Base-by-base conservation (phyloP, 1,284 basidiomycete genomes). In the Melampsora americana region DNA sequence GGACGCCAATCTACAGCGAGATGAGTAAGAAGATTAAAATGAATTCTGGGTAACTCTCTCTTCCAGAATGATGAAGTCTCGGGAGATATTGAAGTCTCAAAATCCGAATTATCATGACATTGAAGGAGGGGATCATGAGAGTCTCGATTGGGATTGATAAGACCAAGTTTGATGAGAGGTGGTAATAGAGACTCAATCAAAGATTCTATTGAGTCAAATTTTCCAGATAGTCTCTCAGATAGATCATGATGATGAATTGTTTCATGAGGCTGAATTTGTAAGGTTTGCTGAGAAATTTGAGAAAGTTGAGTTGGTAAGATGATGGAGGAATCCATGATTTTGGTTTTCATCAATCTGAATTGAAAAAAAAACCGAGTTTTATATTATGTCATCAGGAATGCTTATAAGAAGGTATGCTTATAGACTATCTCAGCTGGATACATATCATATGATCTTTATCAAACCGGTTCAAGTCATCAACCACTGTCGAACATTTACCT, bases 31-130 rank as follows among this genome's bases (percentile, higher is more conserved):
- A 64, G 61, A 35, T 35, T 35, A 32, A 7, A 28, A 32, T 64
- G 61, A 14, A 64, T 64, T 64, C 35, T 64, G 30, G 61, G 61
- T 64, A 64, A 64, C 30, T 64, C 35, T 64, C 61, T 64, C 53
- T 23, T 56, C 53, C 53, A 56, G 28, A 56, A 56, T n/a, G 20
- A 56, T 28, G 53, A 23, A 28, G 53, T n/a, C 9, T n/a, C n/a
- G 16, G 20, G 2, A 23, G 53, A n/a, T 16, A 56, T 28, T 56
- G 53, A 44, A 44, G 12, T 56, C 14, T 56, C 28, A 28, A 28
- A 20, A 56, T 56, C 20, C 6, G 7, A 56, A 23, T 56, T 20
- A 56, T n/a, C 7, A 26, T 53, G 18, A 53, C 11, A 53, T 53
- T 53, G 50, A 44, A 14, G 12, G 12, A 44, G 12, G 12, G 16